A percentile compares a stretch with the other conserved stretches of the same genome.
phyloP scores from a whole-genome alignment of 1,284 basidiomycete species.

The Ganoderma lingzhi region DNA sequence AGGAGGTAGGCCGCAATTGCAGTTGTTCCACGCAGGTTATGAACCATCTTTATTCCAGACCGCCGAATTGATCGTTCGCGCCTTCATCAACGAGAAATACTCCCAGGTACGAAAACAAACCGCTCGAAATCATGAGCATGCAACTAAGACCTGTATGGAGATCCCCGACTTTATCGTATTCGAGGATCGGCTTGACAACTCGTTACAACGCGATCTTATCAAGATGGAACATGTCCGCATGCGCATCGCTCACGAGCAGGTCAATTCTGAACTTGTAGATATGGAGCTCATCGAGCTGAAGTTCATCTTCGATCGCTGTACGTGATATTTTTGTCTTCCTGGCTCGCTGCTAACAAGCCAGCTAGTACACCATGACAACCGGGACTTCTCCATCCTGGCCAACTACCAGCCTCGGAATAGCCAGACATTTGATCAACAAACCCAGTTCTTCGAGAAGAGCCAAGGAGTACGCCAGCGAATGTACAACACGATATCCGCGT shows the following conservation, averaged over 20 bases:
- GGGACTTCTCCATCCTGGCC: conserved; percentile 81
- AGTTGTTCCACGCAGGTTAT: no score
- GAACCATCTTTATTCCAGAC: conserved; percentile 55
- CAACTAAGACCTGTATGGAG: conserved; percentile 44
- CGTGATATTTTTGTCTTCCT: conserved; percentile 31
- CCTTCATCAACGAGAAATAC: conserved; percentile 81
- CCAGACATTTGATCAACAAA: conserved; percentile 68
- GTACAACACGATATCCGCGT: not conserved
- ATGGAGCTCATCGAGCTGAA: conserved; percentile 85
- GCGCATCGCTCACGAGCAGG: conserved; percentile 77
- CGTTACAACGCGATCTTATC: conserved; percentile 79
- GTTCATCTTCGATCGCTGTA: conserved; percentile 83
- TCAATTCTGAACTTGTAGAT: conserved; percentile 73
- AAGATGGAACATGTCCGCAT: conserved; percentile 85
- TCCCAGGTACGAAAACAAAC: conserved; percentile 62
- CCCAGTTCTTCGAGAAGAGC: conserved; percentile 65
- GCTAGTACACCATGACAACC: conserved; percentile 80
- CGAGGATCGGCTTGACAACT: conserved; percentile 80
- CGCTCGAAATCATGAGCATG: not conserved
- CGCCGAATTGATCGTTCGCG: conserved; percentile 78
- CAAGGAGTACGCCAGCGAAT: conserved; percentile 59
- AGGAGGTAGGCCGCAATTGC: conserved; percentile 58
- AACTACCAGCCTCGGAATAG: conserved; percentile 73
- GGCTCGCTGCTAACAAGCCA: not conserved
- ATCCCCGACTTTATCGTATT: conserved; percentile 85